A percentile compares a stretch with the other conserved stretches of the same genome.
These are phyloP conservation scores for Fusarium annulatum DNA, from an alignment of 2,329 filamentous ascomycete species.

Conservation along the genomic window DNA sequence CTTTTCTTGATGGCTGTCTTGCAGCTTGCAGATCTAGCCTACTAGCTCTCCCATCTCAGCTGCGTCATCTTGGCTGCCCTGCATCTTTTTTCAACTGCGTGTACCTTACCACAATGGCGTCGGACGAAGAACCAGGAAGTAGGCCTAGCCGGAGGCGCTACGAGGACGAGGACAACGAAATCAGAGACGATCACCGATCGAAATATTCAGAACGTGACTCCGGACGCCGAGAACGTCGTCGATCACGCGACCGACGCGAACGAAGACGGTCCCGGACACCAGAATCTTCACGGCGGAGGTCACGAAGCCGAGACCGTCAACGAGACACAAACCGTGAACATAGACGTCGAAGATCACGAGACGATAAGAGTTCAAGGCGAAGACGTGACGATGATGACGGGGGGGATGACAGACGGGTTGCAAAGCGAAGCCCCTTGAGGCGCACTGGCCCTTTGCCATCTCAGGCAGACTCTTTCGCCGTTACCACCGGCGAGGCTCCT, in stretches of 20 bases:
- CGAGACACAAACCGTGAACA: slow-evolving; percentile 42
- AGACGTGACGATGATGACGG: slow-evolving; percentile 36
- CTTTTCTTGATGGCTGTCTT: slow-evolving; percentile 13
- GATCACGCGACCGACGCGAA: slow-evolving; percentile 46
- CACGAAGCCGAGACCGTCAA: slow-evolving; percentile 44
- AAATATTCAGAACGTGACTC: slow-evolving; percentile 40
- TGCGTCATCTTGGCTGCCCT: slow-evolving; percentile 20
- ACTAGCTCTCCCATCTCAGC: slow-evolving; percentile 9
- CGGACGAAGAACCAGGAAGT: slow-evolving; percentile 39
- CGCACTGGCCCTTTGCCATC: slow-evolving; percentile 66
- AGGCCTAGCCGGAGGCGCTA: slow-evolving; percentile 31
- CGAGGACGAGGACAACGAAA: slow-evolving; percentile 33
- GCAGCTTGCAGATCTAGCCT: slow-evolving; percentile 19
- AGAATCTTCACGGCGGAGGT: slow-evolving; percentile 42
- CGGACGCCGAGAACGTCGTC: slow-evolving; percentile 43
- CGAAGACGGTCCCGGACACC: slow-evolving; percentile 50
- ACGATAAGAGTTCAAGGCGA: slow-evolving; percentile 44
- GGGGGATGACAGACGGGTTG: slow-evolving; percentile 37
- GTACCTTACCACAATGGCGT: slow-evolving; percentile 41
- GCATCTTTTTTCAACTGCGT: background rate
- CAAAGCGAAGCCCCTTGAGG: slow-evolving; percentile 43
- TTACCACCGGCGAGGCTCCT: slow-evolving; percentile 60
- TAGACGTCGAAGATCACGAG: slow-evolving; percentile 48
- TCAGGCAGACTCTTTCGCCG: slow-evolving; percentile 69
- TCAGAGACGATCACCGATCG: slow-evolving; percentile 37